Percentiles rank a stretch among this genome's conserved stretches.
Conservation (phyloP, 768 basidiomycete genomes). For the Tulasnella calospora region DNA sequence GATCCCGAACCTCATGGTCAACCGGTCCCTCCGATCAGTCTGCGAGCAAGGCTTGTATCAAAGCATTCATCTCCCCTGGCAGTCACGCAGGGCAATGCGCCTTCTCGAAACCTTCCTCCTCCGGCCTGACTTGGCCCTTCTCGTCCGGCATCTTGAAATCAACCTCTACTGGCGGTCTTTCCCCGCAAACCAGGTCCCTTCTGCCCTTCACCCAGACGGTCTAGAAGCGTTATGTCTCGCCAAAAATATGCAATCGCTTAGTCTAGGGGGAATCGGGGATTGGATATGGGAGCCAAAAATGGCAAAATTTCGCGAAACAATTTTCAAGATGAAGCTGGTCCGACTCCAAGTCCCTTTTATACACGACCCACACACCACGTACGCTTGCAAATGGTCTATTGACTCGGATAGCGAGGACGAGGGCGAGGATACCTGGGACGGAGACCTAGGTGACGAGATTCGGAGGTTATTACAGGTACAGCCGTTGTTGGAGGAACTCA, state of each 20-base stretch:
- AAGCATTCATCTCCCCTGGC: neutral
- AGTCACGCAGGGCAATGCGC: neutral
- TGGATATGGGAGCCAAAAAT: neutral
- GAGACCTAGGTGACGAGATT: neutral
- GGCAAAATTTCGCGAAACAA: neutral
- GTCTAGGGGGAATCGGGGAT: neutral
- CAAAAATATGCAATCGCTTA: neutral
- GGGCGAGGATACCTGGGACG: neutral
- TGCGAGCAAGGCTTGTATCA: neutral
- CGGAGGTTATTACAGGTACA: neutral
- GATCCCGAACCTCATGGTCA: neutral
- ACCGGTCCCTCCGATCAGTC: neutral
- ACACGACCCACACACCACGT: neutral
- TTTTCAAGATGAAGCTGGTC: neutral
- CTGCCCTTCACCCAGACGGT: neutral
- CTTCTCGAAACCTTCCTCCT: neutral
- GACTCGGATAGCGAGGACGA: neutral
- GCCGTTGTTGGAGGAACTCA: neutral
- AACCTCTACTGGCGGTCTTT: neutral
- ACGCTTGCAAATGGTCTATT: neutral
- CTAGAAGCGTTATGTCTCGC: neutral
- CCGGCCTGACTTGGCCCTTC: neutral
- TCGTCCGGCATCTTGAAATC: neutral
- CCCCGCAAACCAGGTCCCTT: neutral
- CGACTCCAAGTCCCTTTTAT: neutral